Evolutionary conservation across 805 yeast genomes (phyloP).

Genomic region (Huiozyma sinensis): DNA sequence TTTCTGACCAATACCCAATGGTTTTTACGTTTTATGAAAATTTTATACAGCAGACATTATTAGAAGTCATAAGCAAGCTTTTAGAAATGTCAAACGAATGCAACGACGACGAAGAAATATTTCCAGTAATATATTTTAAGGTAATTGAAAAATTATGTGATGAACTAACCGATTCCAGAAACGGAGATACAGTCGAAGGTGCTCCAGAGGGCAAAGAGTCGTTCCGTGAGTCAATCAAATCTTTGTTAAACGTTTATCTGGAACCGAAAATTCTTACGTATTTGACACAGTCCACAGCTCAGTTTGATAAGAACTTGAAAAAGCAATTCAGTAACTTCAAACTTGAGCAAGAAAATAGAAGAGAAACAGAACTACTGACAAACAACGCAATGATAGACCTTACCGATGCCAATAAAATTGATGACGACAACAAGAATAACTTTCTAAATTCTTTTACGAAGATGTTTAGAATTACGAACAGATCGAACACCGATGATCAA

Average conservation of each 20-base stretch:
- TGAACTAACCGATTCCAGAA: constrained; percentile 28
- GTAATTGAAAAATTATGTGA: constrained; percentile 25
- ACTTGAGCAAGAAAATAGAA: constrained; percentile 24
- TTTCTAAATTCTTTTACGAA: constrained; percentile 54
- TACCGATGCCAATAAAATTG: background rate
- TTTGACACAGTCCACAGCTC: constrained; percentile 22
- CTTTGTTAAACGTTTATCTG: constrained; percentile 30
- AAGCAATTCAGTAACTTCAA: constrained; percentile 19
- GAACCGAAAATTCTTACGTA: constrained; percentile 29
- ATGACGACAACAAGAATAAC: constrained; percentile 35
- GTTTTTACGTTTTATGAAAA: constrained; percentile 30
- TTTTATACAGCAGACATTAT: constrained; percentile 29
- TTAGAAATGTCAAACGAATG: constrained; percentile 15
- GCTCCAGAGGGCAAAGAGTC: background rate
- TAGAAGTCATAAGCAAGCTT: constrained; percentile 19
- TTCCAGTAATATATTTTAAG: constrained; percentile 26
- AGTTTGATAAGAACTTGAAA: constrained; percentile 22
- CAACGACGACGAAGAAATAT: constrained; percentile 6
- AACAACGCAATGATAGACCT: background rate
- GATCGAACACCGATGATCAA: constrained; percentile 24
- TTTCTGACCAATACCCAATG: constrained; percentile 31
- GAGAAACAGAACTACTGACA: constrained; percentile 5
- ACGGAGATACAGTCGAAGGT: constrained; percentile 13
- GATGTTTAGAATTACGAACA: constrained; percentile 37
- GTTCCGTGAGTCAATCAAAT: constrained; percentile 22